These are phyloP conservation scores for Suillus clintonianus DNA, from an alignment of 768 basidiomycete genomes.

Conservation along the genomic window DNA sequence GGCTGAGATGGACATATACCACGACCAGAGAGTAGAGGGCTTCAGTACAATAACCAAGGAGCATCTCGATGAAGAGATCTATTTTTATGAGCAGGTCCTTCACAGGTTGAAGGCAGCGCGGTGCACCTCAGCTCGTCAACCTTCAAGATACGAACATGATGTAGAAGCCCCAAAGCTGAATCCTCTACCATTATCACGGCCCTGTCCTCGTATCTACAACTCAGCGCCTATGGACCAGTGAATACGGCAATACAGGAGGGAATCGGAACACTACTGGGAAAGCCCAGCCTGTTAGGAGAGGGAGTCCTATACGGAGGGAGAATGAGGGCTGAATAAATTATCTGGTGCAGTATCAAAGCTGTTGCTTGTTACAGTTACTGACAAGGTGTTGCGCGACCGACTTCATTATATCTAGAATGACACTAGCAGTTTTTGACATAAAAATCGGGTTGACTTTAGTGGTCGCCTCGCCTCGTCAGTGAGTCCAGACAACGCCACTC, in stretches of 20 bases:
- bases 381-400: not conserved
- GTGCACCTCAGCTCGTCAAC: slow-evolving; percentile 53
- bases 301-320: slow-evolving; percentile 65
- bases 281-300: slow-evolving; percentile 34
- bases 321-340: slow-evolving; percentile 46
- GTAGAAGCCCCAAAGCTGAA: slow-evolving; percentile 54
- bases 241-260: slow-evolving; percentile 75
- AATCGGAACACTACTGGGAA: slow-evolving; percentile 61
- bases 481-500: too few species aligned
- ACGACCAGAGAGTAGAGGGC: slow-evolving; percentile 72
- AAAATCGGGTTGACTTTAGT: not conserved
- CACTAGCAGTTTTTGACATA: not conserved
- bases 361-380: not conserved
- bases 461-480: too few species aligned
- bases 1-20: slow-evolving; percentile 85
- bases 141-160: slow-evolving; percentile 78
- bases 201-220: slow-evolving; percentile 79
- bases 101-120: slow-evolving; percentile 60
- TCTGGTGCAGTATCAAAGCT: too few species aligned
- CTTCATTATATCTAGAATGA: not conserved
- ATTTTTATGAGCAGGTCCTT: slow-evolving; percentile 71
- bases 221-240: slow-evolving; percentile 73
- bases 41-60: slow-evolving; percentile 59
- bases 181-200: slow-evolving; percentile 55
- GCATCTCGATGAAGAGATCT: slow-evolving; percentile 79